These are phyloP conservation scores for Phycomyces nitens DNA, from an alignment of 192 early-diverging fungal species.

Conservation along the genomic window DNA sequence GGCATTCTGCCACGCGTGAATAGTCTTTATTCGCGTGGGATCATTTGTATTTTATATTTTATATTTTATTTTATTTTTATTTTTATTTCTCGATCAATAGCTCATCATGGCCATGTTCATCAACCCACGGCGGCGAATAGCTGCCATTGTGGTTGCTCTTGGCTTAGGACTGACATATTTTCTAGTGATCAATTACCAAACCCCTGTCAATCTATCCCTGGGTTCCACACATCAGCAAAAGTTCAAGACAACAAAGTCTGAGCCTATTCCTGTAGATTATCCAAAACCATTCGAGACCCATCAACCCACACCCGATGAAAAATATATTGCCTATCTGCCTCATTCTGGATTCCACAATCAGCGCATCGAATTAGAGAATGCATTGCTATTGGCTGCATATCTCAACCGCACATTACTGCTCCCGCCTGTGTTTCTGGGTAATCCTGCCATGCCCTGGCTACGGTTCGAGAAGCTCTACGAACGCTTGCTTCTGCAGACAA, in stretches of 20 bases:
- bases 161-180: neutral
- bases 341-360: slow-evolving; percentile 44
- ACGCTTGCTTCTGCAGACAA: slow-evolving; percentile 48
- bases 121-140: neutral
- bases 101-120: neutral
- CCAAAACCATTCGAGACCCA: slow-evolving; percentile 18
- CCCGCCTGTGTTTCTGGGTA: slow-evolving; percentile 47
- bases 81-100: neutral
- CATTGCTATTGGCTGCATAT: slow-evolving; percentile 48
- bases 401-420: slow-evolving; percentile 53
- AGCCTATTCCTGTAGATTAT: slow-evolving; percentile 7
- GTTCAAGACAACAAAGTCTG: neutral
- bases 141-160: neutral
- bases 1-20: no score
- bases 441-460: slow-evolving; percentile 50
- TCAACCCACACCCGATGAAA: slow-evolving; percentile 18
- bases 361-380: slow-evolving; percentile 42
- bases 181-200: neutral
- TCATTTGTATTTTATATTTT: no score
- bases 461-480: slow-evolving; percentile 45
- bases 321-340: slow-evolving; percentile 36
- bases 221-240: neutral
- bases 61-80: no score
- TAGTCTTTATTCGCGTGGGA: no score
- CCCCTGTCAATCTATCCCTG: neutral